Evolutionary conservation across 352 stramenopile species (phyloP), one percentile per base, ranked within the genome.

Genomic region (Globisporangium sylvaticum): DNA sequence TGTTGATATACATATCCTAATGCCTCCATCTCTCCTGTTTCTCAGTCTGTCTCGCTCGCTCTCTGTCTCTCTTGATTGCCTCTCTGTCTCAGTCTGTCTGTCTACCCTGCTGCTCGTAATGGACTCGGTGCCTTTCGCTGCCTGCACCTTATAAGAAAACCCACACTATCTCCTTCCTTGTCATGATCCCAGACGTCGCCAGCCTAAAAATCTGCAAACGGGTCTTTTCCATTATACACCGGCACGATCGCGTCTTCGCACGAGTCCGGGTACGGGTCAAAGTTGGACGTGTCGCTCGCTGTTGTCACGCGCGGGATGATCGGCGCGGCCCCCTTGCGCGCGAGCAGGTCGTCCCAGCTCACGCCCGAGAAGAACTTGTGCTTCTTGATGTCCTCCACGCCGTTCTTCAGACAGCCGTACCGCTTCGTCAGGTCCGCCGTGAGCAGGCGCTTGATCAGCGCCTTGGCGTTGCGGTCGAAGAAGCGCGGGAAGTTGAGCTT

Each of bases 371-470:
- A 98, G 77, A 96, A 99, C 79, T 98, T 98, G 83, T 98, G 92
- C 64, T 97, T 97, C 81, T 98, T 98, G 63, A 99, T 97, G 73
- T 99, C 97, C 44, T 94, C 75, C 3, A 96, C 92, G 8, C 96
- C 96, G 65, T 91, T 94, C 85, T 98, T 98, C 25, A 99, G 80
- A 79, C 95, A 99, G 39, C 97, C 97, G 68, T 97, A 98, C 55
- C 97, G 91, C 76, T 98, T 98, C 3, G 96, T 98, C n/a, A 98
- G 81, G 68, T 99, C 96, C 0, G 92, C 81, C 52, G 90, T 96
- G 44, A 99, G 87, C 71, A 99, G 80, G 52, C 97, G 96, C 81
- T 99, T 99, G 82, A 98, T 98, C 34, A 99, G 77, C 20, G 87
- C 91, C 73, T 98, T 99, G 60, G 96, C 95, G 65, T 97, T 96